Evolutionary conservation across 192 early-diverging fungal species (phyloP).

Genomic region (Funneliformis geosporum): DNA sequence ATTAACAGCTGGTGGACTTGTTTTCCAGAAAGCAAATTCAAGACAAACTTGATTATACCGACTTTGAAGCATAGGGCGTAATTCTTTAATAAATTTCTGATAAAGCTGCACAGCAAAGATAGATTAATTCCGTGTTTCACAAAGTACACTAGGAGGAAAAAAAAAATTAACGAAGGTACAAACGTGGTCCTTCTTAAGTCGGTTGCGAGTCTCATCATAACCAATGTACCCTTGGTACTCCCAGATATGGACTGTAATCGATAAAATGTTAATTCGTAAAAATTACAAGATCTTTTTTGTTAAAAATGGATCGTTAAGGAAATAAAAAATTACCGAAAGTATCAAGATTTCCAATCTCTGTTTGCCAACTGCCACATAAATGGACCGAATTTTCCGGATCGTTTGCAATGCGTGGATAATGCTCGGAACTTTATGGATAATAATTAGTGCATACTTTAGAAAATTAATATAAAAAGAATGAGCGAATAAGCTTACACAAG

Average conservation of each 20-base stretch:
- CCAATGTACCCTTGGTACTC: conserved; percentile 90
- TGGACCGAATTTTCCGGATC: conserved; percentile 74
- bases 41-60: conserved; percentile 85
- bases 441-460: not conserved
- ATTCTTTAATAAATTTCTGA: conserved; percentile 62
- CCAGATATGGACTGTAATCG: conserved; percentile 82
- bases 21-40: conserved; percentile 91
- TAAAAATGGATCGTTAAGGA: conserved; percentile 34
- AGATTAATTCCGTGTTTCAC: not conserved
- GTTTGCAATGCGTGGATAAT: conserved; percentile 76
- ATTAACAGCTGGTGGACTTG: conserved; percentile 69
- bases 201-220: conserved; percentile 64
- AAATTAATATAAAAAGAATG: conserved; percentile 14
- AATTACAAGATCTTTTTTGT: not conserved
- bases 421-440: conserved; percentile 56
- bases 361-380: conserved; percentile 87
- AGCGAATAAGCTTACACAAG: conserved; percentile 52
- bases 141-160: not conserved
- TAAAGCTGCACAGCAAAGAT: conserved; percentile 46
- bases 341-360: conserved; percentile 86
- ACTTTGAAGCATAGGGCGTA: conserved; percentile 69
- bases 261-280: conserved; percentile 14
- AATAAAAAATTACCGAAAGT: conserved; percentile 68
- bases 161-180: conserved; percentile 16
- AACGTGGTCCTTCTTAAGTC: conserved; percentile 64